A percentile compares a stretch with the other conserved stretches of the same genome.
phyloP scores from a whole-genome alignment of 1,284 basidiomycete genomes.

The Clitocybe nebularis region DNA sequence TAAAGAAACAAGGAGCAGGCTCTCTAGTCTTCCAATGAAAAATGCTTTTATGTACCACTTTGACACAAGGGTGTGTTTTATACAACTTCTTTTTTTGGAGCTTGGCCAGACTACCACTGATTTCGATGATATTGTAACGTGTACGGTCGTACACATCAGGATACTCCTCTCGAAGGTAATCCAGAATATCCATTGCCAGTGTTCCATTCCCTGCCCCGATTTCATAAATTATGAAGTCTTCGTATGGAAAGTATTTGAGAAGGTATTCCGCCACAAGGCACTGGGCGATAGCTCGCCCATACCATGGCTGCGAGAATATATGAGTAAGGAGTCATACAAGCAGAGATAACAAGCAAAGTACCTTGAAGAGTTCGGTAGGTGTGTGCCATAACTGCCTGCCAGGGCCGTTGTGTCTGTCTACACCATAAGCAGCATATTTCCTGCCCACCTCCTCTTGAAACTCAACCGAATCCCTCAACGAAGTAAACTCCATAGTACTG shows the following conservation, averaged over 20 bases:
- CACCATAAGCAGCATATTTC: slow-evolving; percentile 71
- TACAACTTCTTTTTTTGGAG: slow-evolving; percentile 65
- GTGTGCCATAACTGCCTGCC: slow-evolving; percentile 98
- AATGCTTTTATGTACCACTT: slow-evolving; percentile 79
- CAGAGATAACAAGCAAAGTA: slow-evolving; percentile 31
- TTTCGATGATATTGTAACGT: slow-evolving; percentile 91
- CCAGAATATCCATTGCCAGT: slow-evolving; percentile 84
- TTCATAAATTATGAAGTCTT: slow-evolving; percentile 95
- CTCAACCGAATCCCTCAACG: slow-evolving; percentile 64
- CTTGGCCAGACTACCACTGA: slow-evolving; percentile 74
- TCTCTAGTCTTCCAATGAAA: slow-evolving; percentile 83
- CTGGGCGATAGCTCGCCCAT: slow-evolving; percentile 85
- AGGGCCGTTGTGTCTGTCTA: slow-evolving; percentile 60
- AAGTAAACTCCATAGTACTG: slow-evolving; percentile 66
- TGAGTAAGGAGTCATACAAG: background rate
- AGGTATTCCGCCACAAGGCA: slow-evolving; percentile 91
- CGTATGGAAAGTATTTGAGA: slow-evolving; percentile 91
- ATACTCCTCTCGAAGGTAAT: slow-evolving; percentile 74
- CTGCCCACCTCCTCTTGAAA: slow-evolving; percentile 81
- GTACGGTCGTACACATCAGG: slow-evolving; percentile 93
- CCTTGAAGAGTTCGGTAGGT: slow-evolving; percentile 97
- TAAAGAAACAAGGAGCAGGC: slow-evolving; percentile 84
- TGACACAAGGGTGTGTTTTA: slow-evolving; percentile 57
- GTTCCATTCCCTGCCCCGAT: slow-evolving; percentile 98
- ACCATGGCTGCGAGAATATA: slow-evolving; percentile 70